A percentile compares a stretch with the other conserved stretches of the same genome.
Conservation (phyloP, 768 basidiomycete genomes). For the Amanita rimosa region DNA sequence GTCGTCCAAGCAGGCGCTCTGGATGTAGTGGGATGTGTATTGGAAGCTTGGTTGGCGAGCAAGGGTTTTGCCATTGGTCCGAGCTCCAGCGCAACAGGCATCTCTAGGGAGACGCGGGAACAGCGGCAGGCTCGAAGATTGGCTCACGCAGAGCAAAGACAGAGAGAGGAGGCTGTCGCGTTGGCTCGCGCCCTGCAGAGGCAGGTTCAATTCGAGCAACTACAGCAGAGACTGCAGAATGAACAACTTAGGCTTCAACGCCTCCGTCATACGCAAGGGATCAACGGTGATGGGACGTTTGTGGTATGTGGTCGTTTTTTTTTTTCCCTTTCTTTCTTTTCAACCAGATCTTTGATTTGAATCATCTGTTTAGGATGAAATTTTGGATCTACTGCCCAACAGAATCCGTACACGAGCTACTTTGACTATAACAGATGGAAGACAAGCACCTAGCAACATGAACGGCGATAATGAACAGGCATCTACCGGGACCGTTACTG, state of each 20-base stretch:
- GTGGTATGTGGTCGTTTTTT: conserved; percentile 8
- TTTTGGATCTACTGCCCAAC: conserved; percentile 13
- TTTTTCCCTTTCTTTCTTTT: too few relatives aligned
- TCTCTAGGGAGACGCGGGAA: conserved; percentile 66
- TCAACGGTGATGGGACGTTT: conserved; percentile 5
- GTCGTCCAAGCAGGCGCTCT: conserved; percentile 93
- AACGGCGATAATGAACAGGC: conserved; percentile 12
- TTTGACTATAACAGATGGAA: conserved; percentile 6
- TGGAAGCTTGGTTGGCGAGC: conserved; percentile 86
- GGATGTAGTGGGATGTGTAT: conserved; percentile 86
- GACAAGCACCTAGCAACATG: background rate
- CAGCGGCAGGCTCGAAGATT: conserved; percentile 54
- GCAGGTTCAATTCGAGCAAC: conserved; percentile 28
- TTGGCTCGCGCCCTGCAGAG: conserved; percentile 47
- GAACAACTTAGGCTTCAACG: conserved; percentile 3
- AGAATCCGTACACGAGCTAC: conserved; percentile 8
- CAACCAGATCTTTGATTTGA: background rate
- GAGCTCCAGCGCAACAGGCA: conserved; percentile 62
- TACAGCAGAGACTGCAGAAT: conserved; percentile 12
- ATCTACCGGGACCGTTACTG: conserved; percentile 17
- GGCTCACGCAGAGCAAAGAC: conserved; percentile 42
- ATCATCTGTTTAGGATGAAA: conserved; percentile 9
- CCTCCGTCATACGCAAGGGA: background rate
- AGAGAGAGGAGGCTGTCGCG: conserved; percentile 49
- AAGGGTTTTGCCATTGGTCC: conserved; percentile 84